phyloP scores from a whole-genome alignment of 1,284 basidiomycete genomes.

The Sporisorium scitamineum region DNA sequence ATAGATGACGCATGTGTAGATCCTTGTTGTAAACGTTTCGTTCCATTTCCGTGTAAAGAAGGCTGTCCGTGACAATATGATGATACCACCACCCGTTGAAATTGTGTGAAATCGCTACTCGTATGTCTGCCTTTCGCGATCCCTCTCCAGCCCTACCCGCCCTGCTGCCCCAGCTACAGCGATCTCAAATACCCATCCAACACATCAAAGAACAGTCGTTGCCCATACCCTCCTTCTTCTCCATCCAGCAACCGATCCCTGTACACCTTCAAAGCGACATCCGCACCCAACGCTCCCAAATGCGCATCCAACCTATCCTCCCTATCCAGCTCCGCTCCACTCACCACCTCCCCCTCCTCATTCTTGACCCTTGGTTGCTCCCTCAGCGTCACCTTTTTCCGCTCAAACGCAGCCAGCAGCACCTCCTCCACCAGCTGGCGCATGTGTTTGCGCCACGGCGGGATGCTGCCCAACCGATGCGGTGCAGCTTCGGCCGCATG shows the following conservation, averaged over 20 bases:
- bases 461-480: slow-evolving; percentile 14
- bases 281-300: slow-evolving; percentile 15
- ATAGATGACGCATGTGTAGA: not conserved
- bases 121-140: not conserved
- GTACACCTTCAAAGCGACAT: slow-evolving; percentile 20
- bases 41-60: not conserved
- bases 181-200: slow-evolving; percentile 24
- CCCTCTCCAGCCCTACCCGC: not conserved
- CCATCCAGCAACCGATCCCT: slow-evolving; percentile 20
- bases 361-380: slow-evolving; percentile 27
- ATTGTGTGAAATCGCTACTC: no score
- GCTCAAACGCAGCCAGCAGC: slow-evolving; percentile 22
- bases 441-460: slow-evolving; percentile 17
- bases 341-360: slow-evolving; percentile 23
- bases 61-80: not conserved
- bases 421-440: slow-evolving; percentile 37
- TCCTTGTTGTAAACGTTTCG: not conserved
- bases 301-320: slow-evolving; percentile 26
- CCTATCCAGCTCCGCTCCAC: slow-evolving; percentile 10
- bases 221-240: not conserved
- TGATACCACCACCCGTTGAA: not conserved
- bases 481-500: slow-evolving; percentile 15
- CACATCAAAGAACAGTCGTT: slow-evolving; percentile 29
- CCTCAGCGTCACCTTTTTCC: slow-evolving; percentile 21
- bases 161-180: not conserved